Evolutionary conservation across 768 basidiomycete genomes (phyloP), one percentile per base, ranked within the genome.

Genomic region (Suillus americanus): DNA sequence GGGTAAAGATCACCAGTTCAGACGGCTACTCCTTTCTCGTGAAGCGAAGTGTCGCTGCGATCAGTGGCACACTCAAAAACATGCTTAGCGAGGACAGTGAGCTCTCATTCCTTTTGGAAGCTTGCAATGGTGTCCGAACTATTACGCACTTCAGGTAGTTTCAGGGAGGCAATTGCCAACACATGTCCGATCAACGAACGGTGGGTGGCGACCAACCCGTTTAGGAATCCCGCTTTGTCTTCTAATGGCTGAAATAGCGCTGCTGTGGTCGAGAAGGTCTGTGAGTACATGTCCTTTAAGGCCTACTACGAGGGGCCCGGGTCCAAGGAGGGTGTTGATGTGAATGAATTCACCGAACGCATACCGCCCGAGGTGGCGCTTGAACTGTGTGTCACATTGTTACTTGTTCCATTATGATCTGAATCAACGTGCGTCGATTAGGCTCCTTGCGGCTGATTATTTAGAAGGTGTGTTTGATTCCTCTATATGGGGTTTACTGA

Each of bases 231-330:
- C 33, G 60, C 13, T 28, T 45, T 35, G 45, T 63, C 56, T n/a
- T 65, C 35, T 59, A 13, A 20, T 12, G 5, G 35, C 30, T 28
- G 23, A 38, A 37, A 1, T 67, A 88, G 87, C 37, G 87, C 82
- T 10, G 83, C 90, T 30, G 88, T 97, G 41, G 86, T 93, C 2
- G 92, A 95, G 77, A 95, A 94, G 72, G 81, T 97, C 61, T 83
- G 94, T 48, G 95, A 98, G 75, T 97, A 94, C 73, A 91, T 97
- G 79, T 80, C 85, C 38, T 95, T 91, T 82, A 95, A 91, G 77
- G 80, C 87, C 1, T 83, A 94, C 65, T 94, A 93, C 72, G 87
- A 89, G 66, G 83, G 83, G n/a, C 80, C 79, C 2, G 85, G 84
- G 1, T 79, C 86, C 8, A 92, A 89, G 67, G 93, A 95, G 69